A percentile compares a stretch with the other conserved stretches of the same genome.
These are phyloP conservation scores for Thymus quinquecostatus DNA, from an alignment of 257 asterid genomes.

Conservation along the genomic window DNA sequence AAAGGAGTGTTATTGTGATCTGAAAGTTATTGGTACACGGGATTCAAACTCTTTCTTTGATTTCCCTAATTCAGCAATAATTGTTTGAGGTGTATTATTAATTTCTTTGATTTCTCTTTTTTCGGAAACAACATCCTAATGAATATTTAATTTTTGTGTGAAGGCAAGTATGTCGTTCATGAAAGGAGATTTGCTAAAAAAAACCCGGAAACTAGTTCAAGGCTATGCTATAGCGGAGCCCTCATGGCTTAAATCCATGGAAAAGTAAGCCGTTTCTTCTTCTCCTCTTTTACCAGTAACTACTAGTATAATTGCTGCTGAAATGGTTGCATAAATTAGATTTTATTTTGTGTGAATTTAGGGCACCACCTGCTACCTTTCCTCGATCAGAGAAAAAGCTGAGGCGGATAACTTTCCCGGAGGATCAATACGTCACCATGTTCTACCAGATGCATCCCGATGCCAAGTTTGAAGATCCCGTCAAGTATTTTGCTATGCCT, in stretches of 20 bases:
- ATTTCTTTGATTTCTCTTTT: no score
- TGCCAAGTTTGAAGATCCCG: constrained; percentile 67
- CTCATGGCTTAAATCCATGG: constrained; percentile 97
- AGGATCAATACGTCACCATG: constrained; percentile 72
- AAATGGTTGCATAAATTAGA: background rate
- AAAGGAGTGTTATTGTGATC: background rate
- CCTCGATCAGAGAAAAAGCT: constrained; percentile 75
- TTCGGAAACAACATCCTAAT: background rate
- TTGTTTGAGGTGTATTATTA: background rate
- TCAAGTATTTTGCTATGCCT: constrained; percentile 52
- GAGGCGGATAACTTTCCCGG: constrained; percentile 66
- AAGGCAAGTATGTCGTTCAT: constrained; percentile 66
- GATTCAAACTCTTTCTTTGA: constrained; percentile 5
- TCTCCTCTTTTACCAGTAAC: no score
- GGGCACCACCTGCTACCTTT: constrained; percentile 90
- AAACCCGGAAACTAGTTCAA: constrained; percentile 83
- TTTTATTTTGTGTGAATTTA: constrained; percentile 27
- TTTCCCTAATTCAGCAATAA: background rate
- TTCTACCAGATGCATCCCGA: constrained; percentile 74
- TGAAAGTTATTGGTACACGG: background rate
- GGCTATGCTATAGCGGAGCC: constrained; percentile 91
- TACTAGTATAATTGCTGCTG: background rate
- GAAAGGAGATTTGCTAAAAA: constrained; percentile 78
- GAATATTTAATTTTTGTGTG: background rate
- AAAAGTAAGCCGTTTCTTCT: constrained; percentile 44